phyloP scores from a whole-genome alignment of 2,329 filamentous ascomycete species.

The Botryotinia globosa region DNA sequence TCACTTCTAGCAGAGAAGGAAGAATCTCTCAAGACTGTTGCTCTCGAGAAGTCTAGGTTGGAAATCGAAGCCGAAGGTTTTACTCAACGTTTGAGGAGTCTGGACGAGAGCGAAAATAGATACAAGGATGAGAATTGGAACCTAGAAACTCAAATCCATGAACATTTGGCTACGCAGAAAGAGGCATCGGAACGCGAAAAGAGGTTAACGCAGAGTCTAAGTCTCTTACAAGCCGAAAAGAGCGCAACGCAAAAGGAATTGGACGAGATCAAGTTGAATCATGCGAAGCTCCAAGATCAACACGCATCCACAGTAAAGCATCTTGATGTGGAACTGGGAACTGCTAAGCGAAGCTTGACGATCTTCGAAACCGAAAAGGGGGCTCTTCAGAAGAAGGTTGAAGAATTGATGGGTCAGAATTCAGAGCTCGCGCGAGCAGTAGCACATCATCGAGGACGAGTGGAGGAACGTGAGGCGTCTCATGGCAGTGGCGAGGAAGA shows the following conservation, averaged over 20 bases:
- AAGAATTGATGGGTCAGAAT: slow-evolving; percentile 85
- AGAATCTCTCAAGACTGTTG: slow-evolving; percentile 73
- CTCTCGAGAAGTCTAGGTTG: slow-evolving; percentile 71
- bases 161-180: slow-evolving; percentile 69
- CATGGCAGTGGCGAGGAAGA: slow-evolving; percentile 60
- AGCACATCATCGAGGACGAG: slow-evolving; percentile 66
- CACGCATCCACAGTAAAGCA: slow-evolving; percentile 73
- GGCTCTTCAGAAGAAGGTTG: slow-evolving; percentile 78
- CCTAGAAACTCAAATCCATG: slow-evolving; percentile 87
- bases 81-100: slow-evolving; percentile 71
- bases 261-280: slow-evolving; percentile 79
- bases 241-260: slow-evolving; percentile 76
- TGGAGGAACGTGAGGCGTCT: slow-evolving; percentile 61
- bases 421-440: slow-evolving; percentile 85
- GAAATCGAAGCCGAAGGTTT: slow-evolving; percentile 80
- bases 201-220: slow-evolving; percentile 72
- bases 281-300: slow-evolving; percentile 79
- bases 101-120: slow-evolving; percentile 91
- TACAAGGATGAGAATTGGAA: slow-evolving; percentile 99
- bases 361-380: slow-evolving; percentile 75
- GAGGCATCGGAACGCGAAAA: slow-evolving; percentile 81
- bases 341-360: slow-evolving; percentile 74
- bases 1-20: slow-evolving; percentile 82
- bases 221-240: slow-evolving; percentile 70
- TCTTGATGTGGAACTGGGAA: slow-evolving; percentile 84